Percentiles rank a stretch among this genome's conserved stretches.
Evolutionary conservation across 139 green algal species (phyloP).

Genomic region (Coelastrella sp.): DNA sequence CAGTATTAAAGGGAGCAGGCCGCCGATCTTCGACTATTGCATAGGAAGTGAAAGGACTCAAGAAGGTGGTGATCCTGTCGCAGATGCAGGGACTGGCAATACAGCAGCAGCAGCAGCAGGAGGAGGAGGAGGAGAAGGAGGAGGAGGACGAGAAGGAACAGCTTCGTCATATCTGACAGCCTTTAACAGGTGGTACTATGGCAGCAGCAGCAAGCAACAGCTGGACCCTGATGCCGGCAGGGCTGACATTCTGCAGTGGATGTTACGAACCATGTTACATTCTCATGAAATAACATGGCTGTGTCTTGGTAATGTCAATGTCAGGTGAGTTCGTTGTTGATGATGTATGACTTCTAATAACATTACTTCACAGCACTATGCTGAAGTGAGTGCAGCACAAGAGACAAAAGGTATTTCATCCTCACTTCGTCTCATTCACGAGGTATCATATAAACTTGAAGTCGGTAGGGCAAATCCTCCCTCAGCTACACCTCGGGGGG

Average conservation of each 20-base stretch:
- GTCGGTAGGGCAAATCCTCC: no score
- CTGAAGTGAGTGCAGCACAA: neutral
- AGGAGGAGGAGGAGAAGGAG: slow-evolving; percentile 4
- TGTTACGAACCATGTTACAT: neutral
- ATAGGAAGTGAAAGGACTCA: neutral
- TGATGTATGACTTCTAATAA: neutral
- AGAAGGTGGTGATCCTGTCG: neutral
- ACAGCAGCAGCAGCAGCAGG: slow-evolving; percentile 22
- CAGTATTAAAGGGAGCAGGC: neutral
- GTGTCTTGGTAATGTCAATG: neutral
- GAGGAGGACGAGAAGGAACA: neutral
- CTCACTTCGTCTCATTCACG: no score
- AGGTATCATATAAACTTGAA: no score
- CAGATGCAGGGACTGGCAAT: neutral
- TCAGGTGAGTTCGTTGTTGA: neutral
- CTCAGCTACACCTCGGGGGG: no score
- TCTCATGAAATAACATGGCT: neutral
- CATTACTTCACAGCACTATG: neutral
- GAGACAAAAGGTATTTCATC: no score
- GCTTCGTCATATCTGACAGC: neutral
- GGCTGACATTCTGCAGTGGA: neutral
- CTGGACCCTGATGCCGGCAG: neutral
- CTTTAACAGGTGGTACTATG: neutral
- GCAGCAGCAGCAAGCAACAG: neutral
- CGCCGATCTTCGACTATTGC: neutral